Evolutionary conservation across 129 eudicot genomes (phyloP), one percentile per base, ranked within the genome.

Genomic region (Centella asiatica): DNA sequence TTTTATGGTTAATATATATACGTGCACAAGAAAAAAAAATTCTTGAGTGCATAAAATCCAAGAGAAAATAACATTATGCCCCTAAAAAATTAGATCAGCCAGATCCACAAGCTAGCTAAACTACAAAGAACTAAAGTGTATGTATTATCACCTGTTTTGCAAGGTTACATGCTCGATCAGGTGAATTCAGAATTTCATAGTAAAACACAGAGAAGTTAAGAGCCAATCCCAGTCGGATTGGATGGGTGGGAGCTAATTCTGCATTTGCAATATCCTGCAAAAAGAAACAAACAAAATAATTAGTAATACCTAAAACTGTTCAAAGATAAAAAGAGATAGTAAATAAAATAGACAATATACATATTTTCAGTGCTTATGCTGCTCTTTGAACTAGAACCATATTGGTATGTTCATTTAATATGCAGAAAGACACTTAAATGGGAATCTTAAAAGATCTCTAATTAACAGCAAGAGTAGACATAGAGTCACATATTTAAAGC

Each of bases 121-220:
- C 6, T 15, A 27, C 27, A 10, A 14, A 52, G 44, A 22, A n/a
- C 34, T 5, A 5, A 31, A 14, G 37, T 26, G 45, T 14, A 57
- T 31, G 31, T 13, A 10, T 3, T 27, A 13, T 27, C 57, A 69
- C 74, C 74, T 69, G 67, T 60, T 69, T 69, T 48, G 74, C 74
- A 48, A 69, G 74, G 40, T n/a, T 69, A 50, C 67, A 69, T 24
- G 74, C 74, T 17, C 74, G 37, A 60, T 69, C 74, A 32, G 74
- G 67, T 3, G 74, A 69, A 26, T 69, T 69, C 50, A 69, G 57
- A 60, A 69, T 69, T 26, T 69, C 74, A 37, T 69, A 69, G 49
- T 69, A 69, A 24, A 69, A 69, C 22, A 69, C 74, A 47, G 74
- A 69, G 60, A 69, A 69, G 74, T 69, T 69, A 8, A 69, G 74